A percentile compares a stretch with the other conserved stretches of the same genome.
Conservation (phyloP, 257 asterid species). For the Mentha longifolia region DNA sequence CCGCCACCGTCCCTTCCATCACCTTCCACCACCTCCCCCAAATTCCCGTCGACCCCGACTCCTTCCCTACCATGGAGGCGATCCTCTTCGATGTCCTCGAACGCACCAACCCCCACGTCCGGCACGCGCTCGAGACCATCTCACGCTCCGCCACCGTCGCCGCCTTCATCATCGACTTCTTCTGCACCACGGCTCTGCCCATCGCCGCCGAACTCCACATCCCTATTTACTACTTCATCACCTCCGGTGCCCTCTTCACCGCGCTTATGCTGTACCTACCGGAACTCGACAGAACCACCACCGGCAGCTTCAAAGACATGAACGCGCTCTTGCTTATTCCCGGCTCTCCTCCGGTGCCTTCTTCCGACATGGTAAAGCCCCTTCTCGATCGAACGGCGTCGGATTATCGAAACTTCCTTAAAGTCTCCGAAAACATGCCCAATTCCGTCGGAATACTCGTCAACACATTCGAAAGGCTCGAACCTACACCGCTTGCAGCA, state of each 20-base stretch:
- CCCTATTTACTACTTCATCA: conserved; percentile 51
- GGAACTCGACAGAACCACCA: conserved; percentile 26
- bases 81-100: conserved; percentile 40
- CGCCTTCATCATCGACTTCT: conserved; percentile 63
- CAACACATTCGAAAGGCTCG: conserved; percentile 55
- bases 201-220: conserved; percentile 39
- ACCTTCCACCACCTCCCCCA: conserved; percentile 58
- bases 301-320: conserved; percentile 47
- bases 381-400: conserved; percentile 38
- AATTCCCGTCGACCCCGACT: conserved; percentile 33
- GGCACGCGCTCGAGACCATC: conserved; percentile 45
- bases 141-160: conserved; percentile 31
- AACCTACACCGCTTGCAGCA: conserved; percentile 34
- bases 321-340: conserved; percentile 45
- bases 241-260: conserved; percentile 46
- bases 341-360: conserved; percentile 36
- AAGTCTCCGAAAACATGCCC: not conserved
- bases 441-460: conserved; percentile 49
- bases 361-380: conserved; percentile 48
- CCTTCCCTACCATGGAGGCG: conserved; percentile 50
- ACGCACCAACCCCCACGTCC: conserved; percentile 49
- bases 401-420: conserved; percentile 37
- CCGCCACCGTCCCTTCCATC: conserved; percentile 60
- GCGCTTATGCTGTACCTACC: conserved; percentile 43
- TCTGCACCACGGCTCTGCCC: conserved; percentile 43